Evolutionary conservation across 768 basidiomycete species (phyloP), one percentile per base, ranked within the genome.

Genomic region (Russula earlei): DNA sequence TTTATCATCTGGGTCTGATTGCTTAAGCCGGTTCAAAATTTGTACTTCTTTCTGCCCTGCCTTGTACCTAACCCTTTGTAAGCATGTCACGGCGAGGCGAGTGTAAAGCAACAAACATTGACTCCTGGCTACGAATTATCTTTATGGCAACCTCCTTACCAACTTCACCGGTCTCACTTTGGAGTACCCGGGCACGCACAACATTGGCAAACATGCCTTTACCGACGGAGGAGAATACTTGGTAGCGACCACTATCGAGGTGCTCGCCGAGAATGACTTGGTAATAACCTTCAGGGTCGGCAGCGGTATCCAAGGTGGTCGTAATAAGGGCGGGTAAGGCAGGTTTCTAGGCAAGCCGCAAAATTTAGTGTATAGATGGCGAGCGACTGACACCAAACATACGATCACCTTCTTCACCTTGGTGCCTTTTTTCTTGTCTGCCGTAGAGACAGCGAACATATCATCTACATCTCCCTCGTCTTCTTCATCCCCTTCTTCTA

Each of bases 161-260:
- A 36, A 59, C 60, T 49, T 79, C 76, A 54, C 75, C 72, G 10
- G 75, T 54, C 33, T 87, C 86, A 49, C 76, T 74, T 70, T 84
- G 73, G 42, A 94, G 73, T 10, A 92, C 78, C 31, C 91, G 82
- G 9, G 94, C 95, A 44, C 89, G 81, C 25, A 97, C 92, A 48
- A 99, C 96, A 54, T 90, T 91, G 46, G 93, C 92, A 68, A 98
- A 99, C 95, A 99, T 99, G 46, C 96, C 96, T 68, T 95, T 94
- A 17, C 96, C 96, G n/a, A 98, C 76, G 46, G 82, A 89, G 46
- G 91, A 91, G 62, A 88, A 93, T 10, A 99, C 91, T 68, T 96
- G 91, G 67, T 98, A 99, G 40, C 87, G 81, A 5, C 90, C 93
- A 25, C 84, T 81, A 65, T 96, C 94, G 17, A 99, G 76, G 56